Evolutionary conservation across 176 grass and related monocot genomes (phyloP).

Genomic region (Tillandsia leiboldiana): DNA sequence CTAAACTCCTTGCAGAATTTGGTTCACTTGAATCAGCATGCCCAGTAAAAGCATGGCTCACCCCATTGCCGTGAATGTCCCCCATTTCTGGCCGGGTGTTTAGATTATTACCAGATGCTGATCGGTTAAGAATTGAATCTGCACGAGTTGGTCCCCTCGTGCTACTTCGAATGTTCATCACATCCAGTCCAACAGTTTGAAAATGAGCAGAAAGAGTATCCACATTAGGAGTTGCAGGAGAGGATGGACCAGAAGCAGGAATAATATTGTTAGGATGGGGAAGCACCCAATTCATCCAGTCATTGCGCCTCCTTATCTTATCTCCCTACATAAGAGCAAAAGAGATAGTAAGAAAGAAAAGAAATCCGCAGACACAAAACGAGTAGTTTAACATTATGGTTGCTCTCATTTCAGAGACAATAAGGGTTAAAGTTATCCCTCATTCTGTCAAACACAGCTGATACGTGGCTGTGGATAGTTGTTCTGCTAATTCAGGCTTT

Average conservation of each 20-base stretch:
- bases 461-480: too few relatives aligned
- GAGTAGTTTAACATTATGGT: too few relatives aligned
- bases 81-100: conserved; percentile 9
- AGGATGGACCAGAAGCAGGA: conserved; percentile 4
- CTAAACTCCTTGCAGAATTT: background rate
- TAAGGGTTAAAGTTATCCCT: too few relatives aligned
- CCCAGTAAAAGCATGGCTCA: background rate
- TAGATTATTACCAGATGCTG: conserved; percentile 22
- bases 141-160: background rate
- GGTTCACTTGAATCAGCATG: background rate
- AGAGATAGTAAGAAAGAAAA: background rate
- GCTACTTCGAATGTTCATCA: background rate
- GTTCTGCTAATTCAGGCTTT: too few relatives aligned
- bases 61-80: conserved; percentile 16
- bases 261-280: conserved; percentile 9
- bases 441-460: too few relatives aligned
- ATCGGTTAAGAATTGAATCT: conserved; percentile 3
- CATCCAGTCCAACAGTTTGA: conserved; percentile 17
- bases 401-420: too few relatives aligned
- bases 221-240: conserved; percentile 10
- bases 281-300: conserved; percentile 38
- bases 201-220: conserved; percentile 23
- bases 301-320: conserved; percentile 36
- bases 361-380: background rate
- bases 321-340: conserved; percentile 29